Conservation (phyloP, 345 rosid species). For the Corchorus capsularis region DNA sequence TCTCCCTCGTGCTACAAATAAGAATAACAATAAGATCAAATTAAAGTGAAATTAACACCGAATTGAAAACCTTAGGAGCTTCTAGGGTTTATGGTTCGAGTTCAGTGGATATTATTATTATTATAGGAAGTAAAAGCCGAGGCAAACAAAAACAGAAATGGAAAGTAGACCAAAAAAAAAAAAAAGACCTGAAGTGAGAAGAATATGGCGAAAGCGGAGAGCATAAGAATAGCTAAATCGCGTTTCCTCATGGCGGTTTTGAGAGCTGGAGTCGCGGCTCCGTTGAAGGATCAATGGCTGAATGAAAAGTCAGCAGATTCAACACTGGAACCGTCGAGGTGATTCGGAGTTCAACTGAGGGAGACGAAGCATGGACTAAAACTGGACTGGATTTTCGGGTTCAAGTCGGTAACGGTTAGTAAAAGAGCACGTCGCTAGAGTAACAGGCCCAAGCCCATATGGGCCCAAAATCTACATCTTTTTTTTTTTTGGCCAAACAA, state of each 20-base stretch:
- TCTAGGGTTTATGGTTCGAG: slow-evolving; percentile 4
- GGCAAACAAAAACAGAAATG: background rate
- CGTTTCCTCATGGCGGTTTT: slow-evolving; percentile 78
- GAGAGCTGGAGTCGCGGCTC: background rate
- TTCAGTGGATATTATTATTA: background rate
- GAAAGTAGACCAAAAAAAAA: background rate
- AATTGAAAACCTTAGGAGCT: slow-evolving; percentile 25
- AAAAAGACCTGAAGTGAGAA: slow-evolving; percentile 89
- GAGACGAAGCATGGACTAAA: background rate
- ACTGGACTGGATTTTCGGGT: background rate
- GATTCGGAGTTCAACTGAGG: background rate
- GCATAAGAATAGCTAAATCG: slow-evolving; percentile 93
- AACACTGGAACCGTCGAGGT: background rate
- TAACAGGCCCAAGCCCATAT: background rate
- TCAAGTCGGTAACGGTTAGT: background rate
- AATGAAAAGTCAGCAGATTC: background rate
- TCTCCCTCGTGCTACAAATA: slow-evolving; percentile 84
- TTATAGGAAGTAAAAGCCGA: background rate
- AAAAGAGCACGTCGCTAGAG: background rate
- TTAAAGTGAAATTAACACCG: background rate
- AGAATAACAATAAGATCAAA: background rate
- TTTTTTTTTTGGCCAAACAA: too few relatives aligned
- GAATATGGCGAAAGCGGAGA: slow-evolving; percentile 94
- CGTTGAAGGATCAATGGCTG: slow-evolving; percentile 8
- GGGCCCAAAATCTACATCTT: background rate